Base-by-base conservation (phyloP, 768 basidiomycete genomes). In the Mycena crocata region DNA sequence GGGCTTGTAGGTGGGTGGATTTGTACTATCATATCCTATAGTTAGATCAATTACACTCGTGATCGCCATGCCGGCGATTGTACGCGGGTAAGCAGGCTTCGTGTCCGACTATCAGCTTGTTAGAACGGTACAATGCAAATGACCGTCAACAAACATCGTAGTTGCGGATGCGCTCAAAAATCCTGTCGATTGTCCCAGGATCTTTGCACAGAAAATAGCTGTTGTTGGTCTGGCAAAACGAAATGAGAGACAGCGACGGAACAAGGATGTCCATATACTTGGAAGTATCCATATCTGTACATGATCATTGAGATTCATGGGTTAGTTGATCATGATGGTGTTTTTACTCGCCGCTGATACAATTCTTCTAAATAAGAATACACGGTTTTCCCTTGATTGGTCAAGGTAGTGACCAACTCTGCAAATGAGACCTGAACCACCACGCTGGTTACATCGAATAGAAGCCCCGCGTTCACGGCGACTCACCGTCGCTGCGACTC, bases 161-260 rank as follows among this genome's bases (percentile, higher is more conserved):
- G 72, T 83, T 83, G 26, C 94, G 87, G 28, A 96, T 80, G 12
- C 83, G 83, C 6, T 80, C 73, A 68, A 96, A 96, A 46, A 96
- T 93, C 40, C 73, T 74, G 64, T 92, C 85, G 58, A 92, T 89
- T 24, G 84, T 89, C n/a, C 76, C 58, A 3, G 91, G 84, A 57
- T 94, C 87, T n/a, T 77, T 80, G 74, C 92, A 95, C 57, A 90
- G 75, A 78, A 94, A 94, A 74, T 93, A 95, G 69, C 91, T 90
- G 74, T 96, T 96, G 68, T 84, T 90, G 1, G 90, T 93, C 91
- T 93, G 73, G 24, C 39, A 42, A 48, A 59, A 7, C 32, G 50
- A 32, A 34, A 35, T 66, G 23, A 19, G 48, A 46, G 34, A 46
- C n/a, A 21, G 14, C 61, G 17, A 9, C 30, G 50, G 21, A 26